These are phyloP conservation scores for Candida qinlingensis DNA, from an alignment of 805 yeast genomes.

Conservation along the genomic window DNA sequence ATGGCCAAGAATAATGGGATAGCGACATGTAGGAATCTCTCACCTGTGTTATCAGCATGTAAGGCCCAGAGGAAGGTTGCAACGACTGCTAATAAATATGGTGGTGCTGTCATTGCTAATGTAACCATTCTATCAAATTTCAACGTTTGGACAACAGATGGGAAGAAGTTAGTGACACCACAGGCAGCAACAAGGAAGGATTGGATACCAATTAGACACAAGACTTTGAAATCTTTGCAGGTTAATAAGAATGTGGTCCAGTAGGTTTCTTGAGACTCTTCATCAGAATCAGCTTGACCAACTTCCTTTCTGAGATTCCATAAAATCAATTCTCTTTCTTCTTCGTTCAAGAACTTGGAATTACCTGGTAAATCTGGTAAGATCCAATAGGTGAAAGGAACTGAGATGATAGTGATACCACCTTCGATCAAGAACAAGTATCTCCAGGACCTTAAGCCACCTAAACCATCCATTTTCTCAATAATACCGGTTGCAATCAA, in stretches of 20 bases:
- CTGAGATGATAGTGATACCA: constrained; percentile 45
- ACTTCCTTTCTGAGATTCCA: constrained; percentile 25
- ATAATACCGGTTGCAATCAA: constrained; percentile 50
- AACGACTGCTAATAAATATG: constrained; percentile 47
- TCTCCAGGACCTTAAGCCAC: constrained; percentile 45
- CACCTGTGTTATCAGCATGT: constrained; percentile 55
- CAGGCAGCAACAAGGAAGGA: constrained; percentile 49
- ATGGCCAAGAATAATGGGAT: constrained; percentile 38
- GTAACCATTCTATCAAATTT: constrained; percentile 46
- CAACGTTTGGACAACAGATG: constrained; percentile 53
- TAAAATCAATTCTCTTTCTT: constrained; percentile 35
- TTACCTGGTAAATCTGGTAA: constrained; percentile 51
- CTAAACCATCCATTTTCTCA: constrained; percentile 34
- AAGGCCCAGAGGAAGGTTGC: constrained; percentile 47
- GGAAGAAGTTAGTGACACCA: constrained; percentile 58
- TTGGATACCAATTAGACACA: constrained; percentile 39
- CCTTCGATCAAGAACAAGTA: constrained; percentile 57
- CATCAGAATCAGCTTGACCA: constrained; percentile 25
- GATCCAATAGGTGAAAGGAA: constrained; percentile 37
- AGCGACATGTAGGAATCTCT: constrained; percentile 45
- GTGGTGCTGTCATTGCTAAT: constrained; percentile 54
- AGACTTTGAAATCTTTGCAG: constrained; percentile 37
- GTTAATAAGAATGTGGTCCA: constrained; percentile 33
- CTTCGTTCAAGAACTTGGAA: constrained; percentile 40
- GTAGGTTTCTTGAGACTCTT: constrained; percentile 25